phyloP scores from a whole-genome alignment of 164 flowering plant species.

The Stephania japonica region DNA sequence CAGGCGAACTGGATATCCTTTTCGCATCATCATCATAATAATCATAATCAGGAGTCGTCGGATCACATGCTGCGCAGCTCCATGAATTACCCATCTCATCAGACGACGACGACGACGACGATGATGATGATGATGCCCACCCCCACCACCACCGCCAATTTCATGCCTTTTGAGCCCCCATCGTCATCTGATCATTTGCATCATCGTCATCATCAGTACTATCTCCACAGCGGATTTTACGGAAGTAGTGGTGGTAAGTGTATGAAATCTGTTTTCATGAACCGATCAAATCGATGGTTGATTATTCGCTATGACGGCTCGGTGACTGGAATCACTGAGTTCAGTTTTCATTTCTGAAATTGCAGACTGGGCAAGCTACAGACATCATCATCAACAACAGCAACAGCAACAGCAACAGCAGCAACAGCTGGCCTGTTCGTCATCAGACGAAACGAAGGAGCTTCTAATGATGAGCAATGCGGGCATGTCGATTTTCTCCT shows the following conservation, averaged over 20 bases:
- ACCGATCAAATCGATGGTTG: no score
- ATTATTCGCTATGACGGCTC: no score
- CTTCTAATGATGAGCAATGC: constrained; percentile 17
- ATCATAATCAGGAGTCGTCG: constrained; percentile 27
- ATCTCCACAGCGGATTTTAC: constrained; percentile 45
- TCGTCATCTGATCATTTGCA: constrained; percentile 4
- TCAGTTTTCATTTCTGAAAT: background rate
- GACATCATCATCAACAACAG: background rate
- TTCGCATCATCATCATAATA: constrained; percentile 28
- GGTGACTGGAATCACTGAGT: background rate
- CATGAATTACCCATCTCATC: constrained; percentile 29
- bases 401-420: no score
- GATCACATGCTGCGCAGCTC: constrained; percentile 51
- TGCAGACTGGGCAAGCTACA: constrained; percentile 20
- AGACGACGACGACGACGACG: no score
- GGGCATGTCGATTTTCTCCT: constrained; percentile 19
- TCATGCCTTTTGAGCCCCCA: constrained; percentile 23
- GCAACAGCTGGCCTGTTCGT: background rate
- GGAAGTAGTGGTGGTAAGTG: constrained; percentile 28
- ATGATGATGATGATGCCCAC: no score
- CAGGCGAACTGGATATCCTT: constrained; percentile 76
- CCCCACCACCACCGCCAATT: no score
- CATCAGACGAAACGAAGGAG: constrained; percentile 1
- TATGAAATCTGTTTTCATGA: background rate
- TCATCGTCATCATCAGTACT: constrained; percentile 10